phyloP scores from a whole-genome alignment of 2,329 filamentous ascomycete genomes.

The Trichoderma cornu-damae region DNA sequence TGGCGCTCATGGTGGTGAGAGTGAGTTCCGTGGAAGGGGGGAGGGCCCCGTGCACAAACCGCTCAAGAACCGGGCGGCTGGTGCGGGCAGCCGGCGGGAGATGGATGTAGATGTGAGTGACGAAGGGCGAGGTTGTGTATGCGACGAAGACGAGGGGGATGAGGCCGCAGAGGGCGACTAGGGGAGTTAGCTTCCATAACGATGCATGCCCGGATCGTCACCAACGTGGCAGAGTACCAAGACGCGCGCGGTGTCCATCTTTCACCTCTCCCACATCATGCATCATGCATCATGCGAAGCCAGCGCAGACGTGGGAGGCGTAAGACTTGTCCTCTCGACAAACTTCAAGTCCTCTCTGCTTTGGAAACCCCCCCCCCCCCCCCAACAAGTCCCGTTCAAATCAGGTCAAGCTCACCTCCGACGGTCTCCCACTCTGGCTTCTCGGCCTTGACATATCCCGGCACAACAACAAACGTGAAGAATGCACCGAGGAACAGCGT shows the following conservation, averaged over 20 bases:
- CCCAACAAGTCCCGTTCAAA: neutral
- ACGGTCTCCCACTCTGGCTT: conserved; percentile 34
- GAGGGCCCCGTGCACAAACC: conserved; percentile 43
- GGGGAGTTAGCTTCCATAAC: neutral
- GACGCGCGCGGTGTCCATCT: too few species aligned
- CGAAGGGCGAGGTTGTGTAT: conserved; percentile 63
- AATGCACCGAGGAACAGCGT: conserved; percentile 64
- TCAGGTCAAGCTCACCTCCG: conserved; percentile 34
- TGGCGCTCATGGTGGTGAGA: conserved; percentile 51
- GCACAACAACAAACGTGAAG: conserved; percentile 60
- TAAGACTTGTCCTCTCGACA: too few species aligned
- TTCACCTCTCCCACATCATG: too few species aligned
- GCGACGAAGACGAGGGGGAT: conserved; percentile 61
- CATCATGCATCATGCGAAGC: too few species aligned
- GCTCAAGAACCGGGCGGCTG: conserved; percentile 51
- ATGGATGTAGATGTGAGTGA: conserved; percentile 65
- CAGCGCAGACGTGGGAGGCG: too few species aligned
- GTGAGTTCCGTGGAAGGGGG: conserved; percentile 45
- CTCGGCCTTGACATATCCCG: conserved; percentile 47
- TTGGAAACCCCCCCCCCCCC: too few species aligned
- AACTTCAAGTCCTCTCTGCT: too few species aligned
- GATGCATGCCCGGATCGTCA: neutral
- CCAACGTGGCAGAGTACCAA: neutral
- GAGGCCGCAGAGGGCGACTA: conserved; percentile 56
- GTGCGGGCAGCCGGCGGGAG: conserved; percentile 61